A percentile compares a stretch with the other conserved stretches of the same genome.
Evolutionary conservation across 2,329 filamentous ascomycete genomes (phyloP).

Genomic region (Pyrenophora seminiperda): DNA sequence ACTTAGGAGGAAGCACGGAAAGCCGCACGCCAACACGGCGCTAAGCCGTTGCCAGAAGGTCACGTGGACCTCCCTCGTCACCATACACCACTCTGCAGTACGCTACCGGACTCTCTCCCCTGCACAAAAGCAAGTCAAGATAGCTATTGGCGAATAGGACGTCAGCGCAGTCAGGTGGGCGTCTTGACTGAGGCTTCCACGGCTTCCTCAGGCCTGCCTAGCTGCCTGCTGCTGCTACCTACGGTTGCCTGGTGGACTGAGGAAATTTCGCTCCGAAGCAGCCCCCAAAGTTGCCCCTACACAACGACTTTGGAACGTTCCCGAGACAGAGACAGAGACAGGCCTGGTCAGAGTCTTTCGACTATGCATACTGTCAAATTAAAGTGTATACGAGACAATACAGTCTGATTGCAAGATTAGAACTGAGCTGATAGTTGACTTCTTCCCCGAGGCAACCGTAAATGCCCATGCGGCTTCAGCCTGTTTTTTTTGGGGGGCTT

Average conservation of each 20-base stretch:
- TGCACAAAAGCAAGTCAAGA: slow-evolving; percentile 18
- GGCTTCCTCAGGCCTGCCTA: slow-evolving; percentile 30
- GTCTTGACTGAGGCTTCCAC: slow-evolving; percentile 22
- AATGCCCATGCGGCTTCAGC: too few species aligned
- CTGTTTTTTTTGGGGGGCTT: too few species aligned
- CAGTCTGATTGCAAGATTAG: too few species aligned
- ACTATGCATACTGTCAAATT: slow-evolving; percentile 4
- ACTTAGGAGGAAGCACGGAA: slow-evolving; percentile 16
- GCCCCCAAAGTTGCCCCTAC: slow-evolving; percentile 17
- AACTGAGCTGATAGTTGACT: too few species aligned
- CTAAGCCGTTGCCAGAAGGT: slow-evolving; percentile 17
- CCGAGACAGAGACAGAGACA: not conserved
- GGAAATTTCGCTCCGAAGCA: slow-evolving; percentile 26
- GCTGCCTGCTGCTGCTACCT: slow-evolving; percentile 40
- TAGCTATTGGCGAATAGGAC: slow-evolving; percentile 21
- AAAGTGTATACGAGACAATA: not conserved
- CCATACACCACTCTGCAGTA: slow-evolving; percentile 6
- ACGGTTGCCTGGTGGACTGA: slow-evolving; percentile 37
- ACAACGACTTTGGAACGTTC: slow-evolving; percentile 21
- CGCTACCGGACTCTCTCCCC: not conserved
- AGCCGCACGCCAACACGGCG: slow-evolving; percentile 13
- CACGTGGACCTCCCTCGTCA: slow-evolving; percentile 23
- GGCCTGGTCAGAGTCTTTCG: slow-evolving; percentile 12
- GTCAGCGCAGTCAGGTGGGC: slow-evolving; percentile 4
- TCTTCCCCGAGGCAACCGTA: too few species aligned